Evolutionary conservation across 2,329 filamentous ascomycete species (phyloP), one percentile per base, ranked within the genome.

Genomic region (Fusarium pilosicola): DNA sequence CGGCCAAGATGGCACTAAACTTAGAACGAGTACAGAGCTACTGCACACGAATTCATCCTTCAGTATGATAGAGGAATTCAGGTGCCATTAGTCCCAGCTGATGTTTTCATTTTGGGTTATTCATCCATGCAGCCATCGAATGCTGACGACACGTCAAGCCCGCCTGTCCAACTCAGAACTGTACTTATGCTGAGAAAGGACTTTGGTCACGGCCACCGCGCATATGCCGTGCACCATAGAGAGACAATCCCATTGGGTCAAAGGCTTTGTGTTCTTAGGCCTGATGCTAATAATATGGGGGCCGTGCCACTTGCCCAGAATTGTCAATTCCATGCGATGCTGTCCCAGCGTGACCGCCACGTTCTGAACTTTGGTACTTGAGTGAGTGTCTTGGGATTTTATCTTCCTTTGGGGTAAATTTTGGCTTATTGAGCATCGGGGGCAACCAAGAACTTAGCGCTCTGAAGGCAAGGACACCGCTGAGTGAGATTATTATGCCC

Each of bases 401-500:
- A 11, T 1, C 8, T 20, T 51, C 3, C 4, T 7, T 51, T 7
- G 1, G 8, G 6, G 12, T 7, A 24, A 3, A 2, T 3, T 20
- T 12, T 30, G 34, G 32, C 26, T 38, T 26, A 24, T 12, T 22
- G 46, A 32, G 7, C 18, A n/a, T 26, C 14, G 20, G n/a, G 30
- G 4, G 20, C 14, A 58, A 36, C 30, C 20, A 26, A 26, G 18
- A 22, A 9, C 11, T 38, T 48, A 20, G 11, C 18, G 10, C 24
- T 28, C 17, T 7, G 12, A 26, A n/a, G 9, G 15, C 3, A 24
- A 30, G 17, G 24, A 60, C n/a, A 24, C 41, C 61, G 67, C 68
- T 71, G 68, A 71, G 55, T 71, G 54, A 71, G 67, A 71, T 48
- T 41, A 8, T 44, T 17, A 46, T 34, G 28, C 41, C 61, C 10